These are phyloP conservation scores for Cymbopogon flexuosus DNA, from an alignment of 202 grass and related monocot genomes.

Conservation along the genomic window DNA sequence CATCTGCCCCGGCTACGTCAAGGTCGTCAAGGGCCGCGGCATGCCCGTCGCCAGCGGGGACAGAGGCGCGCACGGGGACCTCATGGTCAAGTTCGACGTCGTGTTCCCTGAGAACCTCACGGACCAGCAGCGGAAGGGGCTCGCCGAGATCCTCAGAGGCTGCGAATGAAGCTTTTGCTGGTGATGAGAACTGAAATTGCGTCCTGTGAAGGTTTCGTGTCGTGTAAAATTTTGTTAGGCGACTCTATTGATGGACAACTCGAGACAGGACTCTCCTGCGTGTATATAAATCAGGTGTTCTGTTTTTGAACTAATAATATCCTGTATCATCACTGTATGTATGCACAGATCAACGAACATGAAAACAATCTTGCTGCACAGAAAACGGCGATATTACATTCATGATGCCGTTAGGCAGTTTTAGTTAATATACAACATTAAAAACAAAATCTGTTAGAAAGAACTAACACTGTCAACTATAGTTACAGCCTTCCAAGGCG, in stretches of 20 bases:
- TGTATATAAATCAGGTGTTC: constrained; percentile 40
- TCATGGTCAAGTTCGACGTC: constrained; percentile 65
- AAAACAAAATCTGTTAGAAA: no score
- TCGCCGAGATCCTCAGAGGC: constrained; percentile 57
- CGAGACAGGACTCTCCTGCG: background rate
- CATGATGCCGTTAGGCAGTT: background rate
- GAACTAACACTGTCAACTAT: no score
- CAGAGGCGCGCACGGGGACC: constrained; percentile 55
- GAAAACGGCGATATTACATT: background rate
- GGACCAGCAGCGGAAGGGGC: constrained; percentile 48
- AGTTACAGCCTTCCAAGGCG: no score
- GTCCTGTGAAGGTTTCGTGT: constrained; percentile 15
- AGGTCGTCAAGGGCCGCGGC: constrained; percentile 62
- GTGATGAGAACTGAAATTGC: background rate
- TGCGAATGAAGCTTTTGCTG: constrained; percentile 36
- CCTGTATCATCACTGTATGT: no score
- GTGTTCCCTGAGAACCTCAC: constrained; percentile 66
- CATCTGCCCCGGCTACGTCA: constrained; percentile 75
- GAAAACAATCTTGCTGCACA: background rate
- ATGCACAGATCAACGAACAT: no score
- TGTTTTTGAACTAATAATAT: no score
- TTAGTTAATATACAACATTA: background rate
- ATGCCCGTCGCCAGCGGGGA: constrained; percentile 59
- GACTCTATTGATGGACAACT: constrained; percentile 18
- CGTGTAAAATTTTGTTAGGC: constrained; percentile 34